These are phyloP conservation scores for Cucurbita maxima DNA, from an alignment of 306 rosid species.

Conservation along the genomic window DNA sequence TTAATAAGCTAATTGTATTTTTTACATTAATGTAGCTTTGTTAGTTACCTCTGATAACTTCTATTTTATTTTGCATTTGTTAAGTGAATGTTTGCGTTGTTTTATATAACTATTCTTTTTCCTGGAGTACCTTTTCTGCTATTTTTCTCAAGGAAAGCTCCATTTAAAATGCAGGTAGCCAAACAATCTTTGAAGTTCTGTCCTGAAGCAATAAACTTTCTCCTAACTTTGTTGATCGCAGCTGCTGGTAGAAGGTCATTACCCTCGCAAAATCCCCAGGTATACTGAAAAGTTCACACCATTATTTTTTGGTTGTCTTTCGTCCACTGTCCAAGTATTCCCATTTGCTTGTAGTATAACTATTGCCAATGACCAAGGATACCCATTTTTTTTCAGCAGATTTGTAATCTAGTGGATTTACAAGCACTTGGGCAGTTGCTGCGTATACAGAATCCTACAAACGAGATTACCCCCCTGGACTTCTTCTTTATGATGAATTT, in stretches of 20 bases:
- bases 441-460: constrained; percentile 21
- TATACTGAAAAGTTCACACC: constrained; percentile 18
- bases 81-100: background rate
- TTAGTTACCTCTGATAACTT: background rate
- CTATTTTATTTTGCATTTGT: background rate
- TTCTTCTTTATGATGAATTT: constrained; percentile 42
- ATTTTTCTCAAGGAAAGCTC: background rate
- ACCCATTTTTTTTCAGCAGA: constrained; percentile 22
- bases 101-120: background rate
- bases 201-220: constrained; percentile 68
- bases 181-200: constrained; percentile 67
- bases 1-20: constrained; percentile 11
- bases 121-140: background rate
- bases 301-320: background rate
- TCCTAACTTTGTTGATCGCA: constrained; percentile 39
- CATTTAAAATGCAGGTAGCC: constrained; percentile 33
- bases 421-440: constrained; percentile 41
- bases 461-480: constrained; percentile 44
- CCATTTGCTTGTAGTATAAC: constrained; percentile 4
- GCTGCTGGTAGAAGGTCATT: constrained; percentile 29
- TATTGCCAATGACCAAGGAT: constrained; percentile 3
- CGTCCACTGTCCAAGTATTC: background rate
- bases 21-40: background rate
- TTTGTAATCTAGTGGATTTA: constrained; percentile 44
- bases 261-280: constrained; percentile 41